Evolutionary conservation across 306 rosid species (phyloP).

Genomic region (Dalbergia oliveri): DNA sequence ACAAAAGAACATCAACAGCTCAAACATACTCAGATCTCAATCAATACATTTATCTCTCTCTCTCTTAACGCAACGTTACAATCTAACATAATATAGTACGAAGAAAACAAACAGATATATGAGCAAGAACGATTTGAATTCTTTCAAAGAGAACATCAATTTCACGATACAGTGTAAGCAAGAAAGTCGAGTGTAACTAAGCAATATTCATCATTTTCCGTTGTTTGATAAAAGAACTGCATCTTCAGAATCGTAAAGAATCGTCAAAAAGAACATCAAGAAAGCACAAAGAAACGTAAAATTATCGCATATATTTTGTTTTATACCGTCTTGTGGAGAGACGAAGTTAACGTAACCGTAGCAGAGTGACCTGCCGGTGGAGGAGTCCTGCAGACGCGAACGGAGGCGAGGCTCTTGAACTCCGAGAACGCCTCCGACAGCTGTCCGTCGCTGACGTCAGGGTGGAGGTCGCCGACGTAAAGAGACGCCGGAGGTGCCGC

Average conservation of each 20-base stretch:
- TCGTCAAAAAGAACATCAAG: not conserved
- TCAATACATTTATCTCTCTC: not conserved
- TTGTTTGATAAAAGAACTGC: not conserved
- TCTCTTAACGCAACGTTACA: not conserved
- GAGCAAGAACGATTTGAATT: not conserved
- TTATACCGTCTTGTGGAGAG: slow-evolving; percentile 70
- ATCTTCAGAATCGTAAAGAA: slow-evolving; percentile 3
- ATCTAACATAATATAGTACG: not conserved
- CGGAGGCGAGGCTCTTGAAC: slow-evolving; percentile 64
- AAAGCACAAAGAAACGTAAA: slow-evolving; percentile 9
- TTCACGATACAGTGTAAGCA: not conserved
- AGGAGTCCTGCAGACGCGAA: slow-evolving; percentile 71
- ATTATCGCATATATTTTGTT: too few relatives aligned
- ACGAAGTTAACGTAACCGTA: slow-evolving; percentile 85
- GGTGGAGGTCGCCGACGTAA: slow-evolving; percentile 88
- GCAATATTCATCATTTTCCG: not conserved
- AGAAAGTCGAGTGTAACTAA: not conserved
- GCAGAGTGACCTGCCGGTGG: slow-evolving; percentile 73
- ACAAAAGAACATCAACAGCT: not conserved
- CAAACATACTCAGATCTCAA: slow-evolving; percentile 37
- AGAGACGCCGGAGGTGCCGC: slow-evolving; percentile 57
- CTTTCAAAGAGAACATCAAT: slow-evolving; percentile 12
- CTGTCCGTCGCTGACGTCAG: slow-evolving; percentile 60
- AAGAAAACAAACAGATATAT: too few relatives aligned
- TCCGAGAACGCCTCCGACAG: slow-evolving; percentile 68